Conservation (phyloP, 169 alveolate species). For the Theileria annulata region DNA sequence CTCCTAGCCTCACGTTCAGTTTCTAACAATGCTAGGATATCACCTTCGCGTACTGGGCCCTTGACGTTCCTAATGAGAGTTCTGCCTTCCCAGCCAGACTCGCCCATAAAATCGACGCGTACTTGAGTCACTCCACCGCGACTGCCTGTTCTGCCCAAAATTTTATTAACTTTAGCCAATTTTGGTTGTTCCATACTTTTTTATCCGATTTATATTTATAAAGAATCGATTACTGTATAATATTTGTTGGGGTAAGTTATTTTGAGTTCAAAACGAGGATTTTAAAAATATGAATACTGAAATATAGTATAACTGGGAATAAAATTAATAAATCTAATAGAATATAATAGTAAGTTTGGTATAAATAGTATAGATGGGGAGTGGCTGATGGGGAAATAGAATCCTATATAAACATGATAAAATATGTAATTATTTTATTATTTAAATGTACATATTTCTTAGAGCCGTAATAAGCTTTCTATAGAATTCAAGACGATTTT, state of each 20-base stretch:
- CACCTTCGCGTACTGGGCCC: conserved; percentile 98
- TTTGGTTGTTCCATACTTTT: conserved; percentile 84
- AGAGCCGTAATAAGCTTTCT: not conserved
- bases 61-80: conserved; percentile 95
- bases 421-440: not conserved
- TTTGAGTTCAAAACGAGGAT: not conserved
- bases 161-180: conserved; percentile 93
- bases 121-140: conserved; percentile 99
- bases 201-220: not conserved
- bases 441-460: not conserved
- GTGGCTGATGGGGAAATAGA: not conserved
- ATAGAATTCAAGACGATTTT: not conserved
- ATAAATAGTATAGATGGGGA: not conserved
- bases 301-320: not conserved
- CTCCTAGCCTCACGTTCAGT: conserved; percentile 98
- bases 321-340: not conserved
- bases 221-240: not conserved
- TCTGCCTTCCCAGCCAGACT: conserved; percentile 88
- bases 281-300: not conserved
- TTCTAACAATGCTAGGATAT: conserved; percentile 95
- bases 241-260: not conserved
- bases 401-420: not conserved
- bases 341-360: not conserved
- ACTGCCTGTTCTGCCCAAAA: conserved; percentile 95
- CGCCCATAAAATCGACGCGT: conserved; percentile 89